phyloP scores from a whole-genome alignment of 2,329 filamentous ascomycete genomes.

The Periconia sp. region DNA sequence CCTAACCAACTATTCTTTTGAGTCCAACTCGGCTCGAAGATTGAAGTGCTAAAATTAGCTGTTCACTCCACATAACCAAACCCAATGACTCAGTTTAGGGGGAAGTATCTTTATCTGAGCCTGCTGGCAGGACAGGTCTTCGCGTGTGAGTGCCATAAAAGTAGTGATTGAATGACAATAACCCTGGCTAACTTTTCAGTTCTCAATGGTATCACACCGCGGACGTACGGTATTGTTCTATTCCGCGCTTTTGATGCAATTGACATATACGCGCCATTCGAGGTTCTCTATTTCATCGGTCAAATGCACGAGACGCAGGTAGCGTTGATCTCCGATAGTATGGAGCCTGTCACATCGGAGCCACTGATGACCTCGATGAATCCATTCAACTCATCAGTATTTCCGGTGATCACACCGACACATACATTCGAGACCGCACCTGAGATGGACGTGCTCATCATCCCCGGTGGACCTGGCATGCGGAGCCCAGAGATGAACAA shows the following conservation, averaged over 20 bases:
- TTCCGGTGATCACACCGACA: slow-evolving; percentile 51
- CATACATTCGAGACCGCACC: slow-evolving; percentile 61
- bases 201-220: slow-evolving; percentile 17
- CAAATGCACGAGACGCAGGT: slow-evolving; percentile 28
- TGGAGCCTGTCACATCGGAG: slow-evolving; percentile 37
- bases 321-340: slow-evolving; percentile 24
- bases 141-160: too few relatives aligned
- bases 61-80: too few relatives aligned
- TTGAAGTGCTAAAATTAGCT: too few relatives aligned
- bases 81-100: too few relatives aligned
- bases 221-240: slow-evolving; percentile 33
- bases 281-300: slow-evolving; percentile 46
- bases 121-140: too few relatives aligned
- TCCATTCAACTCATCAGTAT: slow-evolving; percentile 32
- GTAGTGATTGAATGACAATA: too few relatives aligned
- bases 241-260: slow-evolving; percentile 35
- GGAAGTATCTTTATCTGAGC: too few relatives aligned
- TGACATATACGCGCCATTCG: slow-evolving; percentile 48
- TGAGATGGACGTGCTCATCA: slow-evolving; percentile 65
- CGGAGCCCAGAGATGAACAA: slow-evolving; percentile 31
- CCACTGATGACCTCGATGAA: slow-evolving; percentile 29
- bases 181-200: too few relatives aligned
- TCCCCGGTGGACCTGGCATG: slow-evolving; percentile 67
- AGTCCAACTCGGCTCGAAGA: too few relatives aligned
- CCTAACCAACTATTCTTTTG: too few relatives aligned